Percentiles rank a stretch among this genome's conserved stretches.
These are phyloP conservation scores for Starmerella stellata DNA, from an alignment of 805 yeast genomes.

Conservation along the genomic window DNA sequence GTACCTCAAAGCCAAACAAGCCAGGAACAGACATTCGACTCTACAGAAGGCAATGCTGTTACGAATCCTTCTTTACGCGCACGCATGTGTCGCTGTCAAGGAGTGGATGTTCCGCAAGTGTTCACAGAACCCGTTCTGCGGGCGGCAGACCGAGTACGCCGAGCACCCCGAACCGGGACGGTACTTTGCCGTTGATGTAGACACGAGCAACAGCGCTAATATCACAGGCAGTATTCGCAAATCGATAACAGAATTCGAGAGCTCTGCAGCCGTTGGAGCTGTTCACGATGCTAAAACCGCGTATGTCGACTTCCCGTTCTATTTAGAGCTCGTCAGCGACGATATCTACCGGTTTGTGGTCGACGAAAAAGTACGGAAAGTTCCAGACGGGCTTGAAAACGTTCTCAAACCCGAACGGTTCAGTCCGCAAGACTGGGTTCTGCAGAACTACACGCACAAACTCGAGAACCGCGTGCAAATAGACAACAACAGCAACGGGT, in stretches of 20 bases:
- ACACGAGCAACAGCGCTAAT: slow-evolving; percentile 2
- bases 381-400: slow-evolving; percentile 1
- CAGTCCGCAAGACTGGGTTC: slow-evolving; percentile 11
- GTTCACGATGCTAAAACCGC: background rate
- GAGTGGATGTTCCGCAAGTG: slow-evolving; percentile 49
- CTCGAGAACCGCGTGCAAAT: background rate
- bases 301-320: slow-evolving; percentile 40
- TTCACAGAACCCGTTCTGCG: slow-evolving; percentile 65
- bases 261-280: slow-evolving; percentile 4
- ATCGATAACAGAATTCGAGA: slow-evolving; percentile 2
- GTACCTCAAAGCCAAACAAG: too few species aligned
- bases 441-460: slow-evolving; percentile 3
- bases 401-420: slow-evolving; percentile 11
- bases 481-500: too few species aligned
- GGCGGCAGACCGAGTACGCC: slow-evolving; percentile 52
- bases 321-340: slow-evolving; percentile 37
- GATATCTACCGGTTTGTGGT: slow-evolving; percentile 47
- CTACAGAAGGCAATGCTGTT: too few species aligned
- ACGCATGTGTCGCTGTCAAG: slow-evolving; percentile 15
- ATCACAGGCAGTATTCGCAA: slow-evolving; percentile 10
- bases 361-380: slow-evolving; percentile 38
- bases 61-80: slow-evolving; percentile 1
- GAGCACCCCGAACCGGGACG: slow-evolving; percentile 24
- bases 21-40: too few species aligned
- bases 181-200: slow-evolving; percentile 17